A percentile compares a stretch with the other conserved stretches of the same genome.
These are phyloP conservation scores for Choricystis sp. DNA, from an alignment of 139 green algal species.

Conservation along the genomic window DNA sequence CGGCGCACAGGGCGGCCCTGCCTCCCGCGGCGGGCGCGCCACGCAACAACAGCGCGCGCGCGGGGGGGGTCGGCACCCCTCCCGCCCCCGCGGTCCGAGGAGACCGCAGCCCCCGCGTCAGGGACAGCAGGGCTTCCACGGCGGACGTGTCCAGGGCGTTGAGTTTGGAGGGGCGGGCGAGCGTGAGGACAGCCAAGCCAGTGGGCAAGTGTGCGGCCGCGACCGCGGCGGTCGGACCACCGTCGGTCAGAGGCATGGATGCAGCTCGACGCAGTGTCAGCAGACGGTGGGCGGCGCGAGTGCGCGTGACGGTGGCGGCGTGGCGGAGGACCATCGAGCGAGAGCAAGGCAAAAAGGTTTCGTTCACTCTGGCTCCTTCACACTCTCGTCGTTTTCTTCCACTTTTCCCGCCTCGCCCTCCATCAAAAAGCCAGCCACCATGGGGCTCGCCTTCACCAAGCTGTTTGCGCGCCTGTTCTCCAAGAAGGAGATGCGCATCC, in stretches of 20 bases:
- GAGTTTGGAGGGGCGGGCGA: neutral
- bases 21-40: too few species aligned
- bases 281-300: too few species aligned
- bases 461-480: constrained; percentile 77
- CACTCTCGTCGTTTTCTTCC: too few species aligned
- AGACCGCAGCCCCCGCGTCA: neutral
- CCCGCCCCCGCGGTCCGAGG: too few species aligned
- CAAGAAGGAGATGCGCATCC: constrained; percentile 97
- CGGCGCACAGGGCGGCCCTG: neutral
- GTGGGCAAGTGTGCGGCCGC: neutral
- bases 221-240: neutral
- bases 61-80: neutral
- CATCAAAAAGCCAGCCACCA: constrained; percentile 26
- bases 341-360: too few species aligned
- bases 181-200: neutral
- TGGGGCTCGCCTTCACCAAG: constrained; percentile 89
- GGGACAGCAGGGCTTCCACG: neutral
- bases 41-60: neutral
- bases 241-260: too few species aligned
- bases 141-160: neutral
- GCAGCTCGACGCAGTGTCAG: neutral
- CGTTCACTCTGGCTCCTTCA: too few species aligned
- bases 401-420: too few species aligned
- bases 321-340: too few species aligned
- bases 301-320: too few species aligned